A percentile compares a stretch with the other conserved stretches of the same genome.
Evolutionary conservation across 495 filamentous ascomycete genomes (phyloP).

Genomic region (Rusavskia elegans): DNA sequence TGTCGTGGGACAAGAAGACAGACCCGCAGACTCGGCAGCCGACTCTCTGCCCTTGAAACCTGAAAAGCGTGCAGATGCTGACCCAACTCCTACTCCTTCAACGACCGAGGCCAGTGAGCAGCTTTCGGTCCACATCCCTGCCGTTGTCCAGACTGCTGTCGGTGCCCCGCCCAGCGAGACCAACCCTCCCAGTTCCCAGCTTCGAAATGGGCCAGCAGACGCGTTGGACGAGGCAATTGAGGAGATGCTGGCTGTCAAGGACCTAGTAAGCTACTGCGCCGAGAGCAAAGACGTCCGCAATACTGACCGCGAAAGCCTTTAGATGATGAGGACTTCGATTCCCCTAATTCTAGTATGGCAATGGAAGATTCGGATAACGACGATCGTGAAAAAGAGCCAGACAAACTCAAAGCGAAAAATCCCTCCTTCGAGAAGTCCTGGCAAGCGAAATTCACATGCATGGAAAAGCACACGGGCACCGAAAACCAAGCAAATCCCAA

Average conservation of each 20-base stretch:
- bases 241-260: constrained; percentile 33
- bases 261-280: constrained; percentile 28
- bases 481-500: constrained; percentile 42
- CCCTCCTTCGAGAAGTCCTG: constrained; percentile 14
- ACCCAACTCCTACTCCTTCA: constrained; percentile 9
- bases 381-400: constrained; percentile 15
- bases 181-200: not conserved
- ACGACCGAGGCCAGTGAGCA: constrained; percentile 2
- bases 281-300: not conserved
- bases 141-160: not conserved
- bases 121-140: not conserved
- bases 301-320: constrained; percentile 21
- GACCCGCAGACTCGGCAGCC: not conserved
- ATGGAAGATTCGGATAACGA: constrained; percentile 9
- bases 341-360: constrained; percentile 2
- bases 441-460: constrained; percentile 49
- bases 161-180: not conserved
- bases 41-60: constrained; percentile 6
- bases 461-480: constrained; percentile 39
- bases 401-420: constrained; percentile 6
- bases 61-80: not conserved
- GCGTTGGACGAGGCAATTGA: constrained; percentile 42
- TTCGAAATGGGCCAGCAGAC: constrained; percentile 19
- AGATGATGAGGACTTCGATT: constrained; percentile 19
- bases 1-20: constrained; percentile 1